Evolutionary conservation across 2,329 filamentous ascomycete genomes (phyloP), one percentile per base, ranked within the genome.

Genomic region (Dothistroma pini): DNA sequence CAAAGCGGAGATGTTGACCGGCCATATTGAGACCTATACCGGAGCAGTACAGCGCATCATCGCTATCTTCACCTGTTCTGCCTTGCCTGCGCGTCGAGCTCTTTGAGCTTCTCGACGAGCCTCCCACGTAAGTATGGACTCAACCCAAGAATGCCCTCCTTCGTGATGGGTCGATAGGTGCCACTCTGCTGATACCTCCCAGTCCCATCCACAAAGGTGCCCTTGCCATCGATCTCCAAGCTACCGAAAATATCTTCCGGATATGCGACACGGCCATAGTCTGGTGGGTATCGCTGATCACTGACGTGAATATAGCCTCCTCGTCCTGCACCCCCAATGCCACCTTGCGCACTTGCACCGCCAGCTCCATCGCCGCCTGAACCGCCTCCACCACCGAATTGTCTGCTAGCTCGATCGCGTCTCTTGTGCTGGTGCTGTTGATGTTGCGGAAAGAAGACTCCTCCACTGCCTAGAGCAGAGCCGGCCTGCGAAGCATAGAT

Each of bases 211-310:
- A 83, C 80, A 71, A 87, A 86, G n/a, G 77, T 74, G 1, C 85
- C 85, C 19, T 79, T 65, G 0, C 77, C 78, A 73, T 87, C 84
- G 4, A 88, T 82, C 72, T 88, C 85, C 25, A 88, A 70, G 66
- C 84, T 87, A 14, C 85, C 85, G 69, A 88, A 84, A 54, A 88
- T 88, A 73, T 88, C 85, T 70, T 88, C 85, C 0, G 85, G 85
- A 81, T 81, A 86, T 56, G 85, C 83, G 63, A 87, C 86, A n/a
- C 85, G 72, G 0, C 85, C 85, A 72, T 80, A 88, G 62, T 88
- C 85, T 2, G 85, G 85, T 38, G 85, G 84, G 62, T 83, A 81
- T 62, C 85, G 75, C 69, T 74, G 72, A 68, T 88, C 85, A 41
- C 81, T 85, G n/a, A 88, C 78, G 69, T 88, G 85, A 47, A 88